phyloP scores from a whole-genome alignment of 139 green algal genomes.

The Auxenochlorella protothecoides region DNA sequence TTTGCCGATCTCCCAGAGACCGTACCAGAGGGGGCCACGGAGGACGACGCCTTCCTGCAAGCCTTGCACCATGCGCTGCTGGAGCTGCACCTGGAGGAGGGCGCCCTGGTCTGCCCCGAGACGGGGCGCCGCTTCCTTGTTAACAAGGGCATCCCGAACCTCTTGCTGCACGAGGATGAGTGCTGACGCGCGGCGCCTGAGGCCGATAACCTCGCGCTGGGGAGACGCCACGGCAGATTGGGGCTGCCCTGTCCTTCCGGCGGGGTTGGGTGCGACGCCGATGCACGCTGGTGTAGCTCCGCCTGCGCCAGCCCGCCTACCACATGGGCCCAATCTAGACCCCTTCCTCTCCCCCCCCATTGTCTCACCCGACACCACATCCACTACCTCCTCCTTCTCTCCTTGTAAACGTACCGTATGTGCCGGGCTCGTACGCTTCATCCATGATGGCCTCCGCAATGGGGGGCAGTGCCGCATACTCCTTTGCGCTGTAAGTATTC shows the following conservation, averaged over 20 bases:
- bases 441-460: conserved; percentile 33
- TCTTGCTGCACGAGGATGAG: conserved; percentile 84
- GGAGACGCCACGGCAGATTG: no score
- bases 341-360: no score
- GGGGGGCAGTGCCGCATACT: conserved; percentile 40
- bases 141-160: conserved; percentile 76
- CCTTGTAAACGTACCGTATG: conserved; percentile 20
- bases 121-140: conserved; percentile 72
- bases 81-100: conserved; percentile 61
- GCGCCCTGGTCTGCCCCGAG: conserved; percentile 69
- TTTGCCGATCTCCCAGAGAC: conserved; percentile 44
- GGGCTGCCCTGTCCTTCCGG: no score
- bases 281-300: no score
- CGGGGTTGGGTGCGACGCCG: no score
- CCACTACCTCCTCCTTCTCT: no score
- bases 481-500: conserved; percentile 34
- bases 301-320: no score
- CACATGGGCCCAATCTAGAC: no score
- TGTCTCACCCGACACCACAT: no score
- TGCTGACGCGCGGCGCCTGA: conserved; percentile 27
- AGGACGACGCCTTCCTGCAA: conserved; percentile 62
- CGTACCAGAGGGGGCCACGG: conserved; percentile 42
- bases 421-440: conserved; percentile 3
- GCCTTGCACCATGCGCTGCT: conserved; percentile 76
- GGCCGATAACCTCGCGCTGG: neutral